A percentile compares a stretch with the other conserved stretches of the same genome.
These are phyloP conservation scores for Aspergillus niger DNA, from an alignment of 2,329 filamentous ascomycete species.

Conservation along the genomic window DNA sequence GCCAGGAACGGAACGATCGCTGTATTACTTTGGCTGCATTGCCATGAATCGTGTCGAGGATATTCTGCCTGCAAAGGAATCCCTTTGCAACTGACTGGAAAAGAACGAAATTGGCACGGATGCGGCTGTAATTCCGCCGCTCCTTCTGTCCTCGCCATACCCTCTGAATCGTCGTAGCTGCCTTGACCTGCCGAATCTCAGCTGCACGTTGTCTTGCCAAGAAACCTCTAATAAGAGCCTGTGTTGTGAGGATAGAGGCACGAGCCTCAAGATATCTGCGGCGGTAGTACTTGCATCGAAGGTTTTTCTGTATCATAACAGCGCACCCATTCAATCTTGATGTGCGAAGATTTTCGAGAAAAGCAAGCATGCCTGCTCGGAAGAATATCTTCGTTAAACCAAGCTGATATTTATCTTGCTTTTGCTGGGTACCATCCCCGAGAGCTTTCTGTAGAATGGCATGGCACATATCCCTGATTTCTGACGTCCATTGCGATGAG, in stretches of 20 bases:
- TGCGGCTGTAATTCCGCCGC: conserved; percentile 73
- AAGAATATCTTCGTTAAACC: conserved; percentile 99
- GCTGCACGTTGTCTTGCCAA: conserved; percentile 76
- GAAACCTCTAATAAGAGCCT: conserved; percentile 75
- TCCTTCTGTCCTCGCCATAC: conserved; percentile 94
- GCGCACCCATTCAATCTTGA: conserved; percentile 89
- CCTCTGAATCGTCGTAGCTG: conserved; percentile 90
- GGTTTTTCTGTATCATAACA: conserved; percentile 98
- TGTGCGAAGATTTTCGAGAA: conserved; percentile 91
- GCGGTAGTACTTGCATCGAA: conserved; percentile 92
- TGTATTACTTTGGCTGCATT: conserved; percentile 92
- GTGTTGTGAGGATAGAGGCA: conserved; percentile 75
- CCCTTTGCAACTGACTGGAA: conserved; percentile 92
- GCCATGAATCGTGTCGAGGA: conserved; percentile 89
- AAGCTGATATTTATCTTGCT: conserved; percentile 92
- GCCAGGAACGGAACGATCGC: conserved; percentile 80
- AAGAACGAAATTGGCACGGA: conserved; percentile 80
- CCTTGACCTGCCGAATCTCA: conserved; percentile 78
- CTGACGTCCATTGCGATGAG: conserved; percentile 85
- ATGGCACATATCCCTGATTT: conserved; percentile 92
- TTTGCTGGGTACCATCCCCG: conserved; percentile 71
- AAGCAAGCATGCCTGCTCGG: conserved; percentile 97
- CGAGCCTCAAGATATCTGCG: conserved; percentile 86
- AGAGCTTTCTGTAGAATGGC: conserved; percentile 87
- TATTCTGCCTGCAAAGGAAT: conserved; percentile 83